Evolutionary conservation across 140 eudicot genomes (phyloP).

Genomic region (Bidens hawaiensis): DNA sequence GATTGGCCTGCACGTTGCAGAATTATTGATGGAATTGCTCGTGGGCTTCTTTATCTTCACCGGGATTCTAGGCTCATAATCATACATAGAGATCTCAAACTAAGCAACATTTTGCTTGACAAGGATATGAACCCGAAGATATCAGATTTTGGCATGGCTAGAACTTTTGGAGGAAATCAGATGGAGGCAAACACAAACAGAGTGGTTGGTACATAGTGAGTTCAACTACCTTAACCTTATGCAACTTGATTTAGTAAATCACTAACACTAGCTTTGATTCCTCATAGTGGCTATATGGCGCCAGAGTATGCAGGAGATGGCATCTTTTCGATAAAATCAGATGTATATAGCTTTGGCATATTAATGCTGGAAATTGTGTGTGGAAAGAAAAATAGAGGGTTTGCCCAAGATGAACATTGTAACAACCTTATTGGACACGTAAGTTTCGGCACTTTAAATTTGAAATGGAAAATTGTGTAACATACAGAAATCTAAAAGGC

Average conservation of each 20-base stretch:
- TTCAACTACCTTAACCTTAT: slow-evolving; percentile 3
- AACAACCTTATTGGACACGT: too few species aligned
- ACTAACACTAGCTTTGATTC: neutral
- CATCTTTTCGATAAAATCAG: too few species aligned
- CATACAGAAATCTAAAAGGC: too few species aligned
- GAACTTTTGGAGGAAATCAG: slow-evolving; percentile 32
- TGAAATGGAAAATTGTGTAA: too few species aligned
- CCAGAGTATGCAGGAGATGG: too few species aligned
- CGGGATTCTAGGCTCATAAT: slow-evolving; percentile 37
- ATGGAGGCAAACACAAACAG: slow-evolving; percentile 33
- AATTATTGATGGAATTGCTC: slow-evolving; percentile 30
- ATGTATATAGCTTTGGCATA: too few species aligned
- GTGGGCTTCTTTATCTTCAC: slow-evolving; percentile 40
- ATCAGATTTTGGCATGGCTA: slow-evolving; percentile 45
- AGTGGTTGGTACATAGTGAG: too few species aligned
- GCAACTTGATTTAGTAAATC: neutral
- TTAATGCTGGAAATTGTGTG: neutral
- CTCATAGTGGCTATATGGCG: slow-evolving; percentile 29
- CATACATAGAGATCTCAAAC: too few species aligned
- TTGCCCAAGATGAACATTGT: slow-evolving; percentile 8
- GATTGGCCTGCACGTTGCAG: slow-evolving; percentile 29
- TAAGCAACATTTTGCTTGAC: slow-evolving; percentile 36
- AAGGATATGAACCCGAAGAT: slow-evolving; percentile 33
- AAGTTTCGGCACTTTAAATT: neutral
- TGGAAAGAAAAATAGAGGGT: slow-evolving; percentile 32